Evolutionary conservation across 2,329 filamentous ascomycete genomes (phyloP).

Genomic region (Plectosphaerella plurivora): DNA sequence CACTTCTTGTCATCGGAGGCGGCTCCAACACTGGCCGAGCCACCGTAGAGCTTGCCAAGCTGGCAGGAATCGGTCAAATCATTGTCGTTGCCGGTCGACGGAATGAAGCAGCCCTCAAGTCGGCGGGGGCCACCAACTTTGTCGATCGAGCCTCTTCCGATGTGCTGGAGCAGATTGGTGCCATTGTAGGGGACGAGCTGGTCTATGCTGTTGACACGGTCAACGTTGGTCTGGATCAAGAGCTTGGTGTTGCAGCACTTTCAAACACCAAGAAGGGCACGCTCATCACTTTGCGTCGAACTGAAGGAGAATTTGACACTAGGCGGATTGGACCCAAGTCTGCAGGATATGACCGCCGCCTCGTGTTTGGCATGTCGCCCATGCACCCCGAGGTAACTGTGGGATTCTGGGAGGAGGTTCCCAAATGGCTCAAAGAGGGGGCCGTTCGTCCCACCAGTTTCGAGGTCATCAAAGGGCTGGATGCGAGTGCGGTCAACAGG

Average conservation of each 20-base stretch:
- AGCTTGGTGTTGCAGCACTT: conserved; percentile 1
- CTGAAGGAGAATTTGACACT: conserved; percentile 1
- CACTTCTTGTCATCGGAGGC: conserved; percentile 1
- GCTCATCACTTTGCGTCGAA: conserved; percentile 1
- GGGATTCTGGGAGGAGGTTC: conserved; percentile 1
- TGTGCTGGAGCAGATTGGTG: neutral
- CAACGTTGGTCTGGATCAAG: conserved; percentile 1
- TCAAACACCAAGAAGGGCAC: conserved; percentile 3
- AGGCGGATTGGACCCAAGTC: neutral
- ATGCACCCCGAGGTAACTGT: conserved; percentile 1
- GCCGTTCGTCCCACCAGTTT: neutral
- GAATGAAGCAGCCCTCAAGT: neutral
- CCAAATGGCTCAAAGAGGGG: conserved; percentile 1
- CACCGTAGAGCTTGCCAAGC: conserved; percentile 1
- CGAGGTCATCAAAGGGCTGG: neutral
- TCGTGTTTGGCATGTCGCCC: neutral
- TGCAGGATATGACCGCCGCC: conserved; percentile 1
- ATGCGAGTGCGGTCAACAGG: conserved; percentile 4
- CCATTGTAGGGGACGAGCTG: neutral
- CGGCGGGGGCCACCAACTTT: neutral
- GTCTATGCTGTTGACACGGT: conserved; percentile 3
- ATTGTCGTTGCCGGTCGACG: neutral
- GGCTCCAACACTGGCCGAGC: conserved; percentile 2
- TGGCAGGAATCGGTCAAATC: conserved; percentile 2
- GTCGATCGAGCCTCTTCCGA: neutral